Evolutionary conservation across 208 protist genomes (phyloP).

Genomic region (Zelonia costaricensis): DNA sequence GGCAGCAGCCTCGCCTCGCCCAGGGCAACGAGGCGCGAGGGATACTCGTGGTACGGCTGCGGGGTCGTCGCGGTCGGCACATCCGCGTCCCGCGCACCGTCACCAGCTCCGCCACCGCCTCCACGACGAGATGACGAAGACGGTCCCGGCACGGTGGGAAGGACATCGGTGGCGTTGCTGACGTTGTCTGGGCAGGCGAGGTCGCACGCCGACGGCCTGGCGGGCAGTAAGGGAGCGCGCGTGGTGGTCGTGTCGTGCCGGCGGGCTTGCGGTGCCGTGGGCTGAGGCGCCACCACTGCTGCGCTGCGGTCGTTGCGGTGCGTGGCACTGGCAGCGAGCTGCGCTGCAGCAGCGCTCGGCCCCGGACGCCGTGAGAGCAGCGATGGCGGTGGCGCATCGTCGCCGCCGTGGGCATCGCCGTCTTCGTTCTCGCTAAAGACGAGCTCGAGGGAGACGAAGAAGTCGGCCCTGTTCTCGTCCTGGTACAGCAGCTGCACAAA

Average conservation of each 20-base stretch:
- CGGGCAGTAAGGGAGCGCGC: not conserved
- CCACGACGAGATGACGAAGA: too few species aligned
- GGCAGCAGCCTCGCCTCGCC: not conserved
- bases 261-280: not conserved
- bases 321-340: too few species aligned
- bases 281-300: too few species aligned
- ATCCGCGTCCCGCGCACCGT: too few species aligned
- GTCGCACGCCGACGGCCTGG: not conserved
- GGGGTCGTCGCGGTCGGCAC: too few species aligned
- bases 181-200: too few species aligned
- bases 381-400: too few species aligned
- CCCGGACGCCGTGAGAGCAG: too few species aligned
- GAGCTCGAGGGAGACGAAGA: conserved; percentile 65
- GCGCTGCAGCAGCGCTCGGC: not conserved
- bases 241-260: conserved; percentile 3
- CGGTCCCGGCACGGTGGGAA: too few species aligned
- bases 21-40: not conserved
- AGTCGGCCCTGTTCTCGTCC: conserved; percentile 65
- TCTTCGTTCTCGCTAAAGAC: conserved; percentile 47
- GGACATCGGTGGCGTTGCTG: too few species aligned
- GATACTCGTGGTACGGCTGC: not conserved
- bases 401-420: not conserved
- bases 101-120: not conserved
- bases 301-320: too few species aligned
- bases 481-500: conserved; percentile 76